Evolutionary conservation across 2,329 filamentous ascomycete genomes (phyloP).

Genomic region (Neofusicoccum parvum): DNA sequence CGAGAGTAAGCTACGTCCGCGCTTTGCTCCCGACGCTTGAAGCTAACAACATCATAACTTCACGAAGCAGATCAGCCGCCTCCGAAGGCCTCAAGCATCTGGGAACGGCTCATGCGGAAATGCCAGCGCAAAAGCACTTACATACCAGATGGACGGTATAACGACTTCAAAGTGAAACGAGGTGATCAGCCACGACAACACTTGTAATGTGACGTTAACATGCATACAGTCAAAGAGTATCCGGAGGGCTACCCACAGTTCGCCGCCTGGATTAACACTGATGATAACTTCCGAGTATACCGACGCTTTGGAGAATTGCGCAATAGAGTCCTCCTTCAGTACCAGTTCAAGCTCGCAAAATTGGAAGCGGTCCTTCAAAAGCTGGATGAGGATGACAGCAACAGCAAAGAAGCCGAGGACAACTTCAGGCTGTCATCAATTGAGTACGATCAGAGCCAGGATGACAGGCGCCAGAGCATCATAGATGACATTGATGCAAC

Average conservation of each 20-base stretch:
- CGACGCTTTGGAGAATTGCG: constrained; percentile 23
- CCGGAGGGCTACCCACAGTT: constrained; percentile 22
- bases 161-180: background rate
- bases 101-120: no score
- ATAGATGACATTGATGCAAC: background rate
- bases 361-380: constrained; percentile 7
- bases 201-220: background rate
- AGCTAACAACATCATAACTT: no score
- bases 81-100: no score
- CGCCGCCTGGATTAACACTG: constrained; percentile 22
- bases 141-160: background rate
- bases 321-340: constrained; percentile 22
- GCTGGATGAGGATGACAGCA: background rate
- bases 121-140: no score
- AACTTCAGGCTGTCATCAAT: background rate
- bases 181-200: background rate
- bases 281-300: constrained; percentile 23
- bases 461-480: background rate
- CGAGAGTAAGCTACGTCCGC: no score
- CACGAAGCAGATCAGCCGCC: no score
- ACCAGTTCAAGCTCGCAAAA: constrained; percentile 21
- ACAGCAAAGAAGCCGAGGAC: background rate
- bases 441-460: background rate
- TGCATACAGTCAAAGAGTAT: constrained; percentile 7
- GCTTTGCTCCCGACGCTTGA: no score